Conservation (phyloP, 306 rosid species). For the Cucumis hystrix region DNA sequence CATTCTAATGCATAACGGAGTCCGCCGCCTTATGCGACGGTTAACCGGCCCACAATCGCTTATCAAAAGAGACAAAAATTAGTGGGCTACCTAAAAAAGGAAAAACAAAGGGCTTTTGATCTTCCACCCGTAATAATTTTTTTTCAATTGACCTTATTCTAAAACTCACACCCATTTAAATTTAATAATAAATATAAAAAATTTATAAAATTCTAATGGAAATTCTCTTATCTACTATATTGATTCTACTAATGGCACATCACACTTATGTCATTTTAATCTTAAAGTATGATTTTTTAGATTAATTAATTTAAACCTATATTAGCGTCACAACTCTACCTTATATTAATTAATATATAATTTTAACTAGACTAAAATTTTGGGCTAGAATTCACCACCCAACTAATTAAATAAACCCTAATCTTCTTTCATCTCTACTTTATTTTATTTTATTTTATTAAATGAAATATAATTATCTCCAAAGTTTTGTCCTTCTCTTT, state of each 20-base stretch:
- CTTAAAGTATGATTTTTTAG: neutral
- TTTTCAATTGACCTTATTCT: neutral
- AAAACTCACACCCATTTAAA: neutral
- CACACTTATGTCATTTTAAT: neutral
- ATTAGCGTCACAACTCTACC: neutral
- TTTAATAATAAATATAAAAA: neutral
- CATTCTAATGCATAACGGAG: neutral
- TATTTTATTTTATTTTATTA: neutral
- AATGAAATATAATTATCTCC: neutral
- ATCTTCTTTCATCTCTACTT: neutral
- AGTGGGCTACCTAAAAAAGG: neutral
- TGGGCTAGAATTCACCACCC: neutral
- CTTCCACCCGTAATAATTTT: neutral
- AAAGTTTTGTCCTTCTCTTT: neutral
- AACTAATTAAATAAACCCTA: neutral
- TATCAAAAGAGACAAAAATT: neutral
- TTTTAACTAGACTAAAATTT: neutral
- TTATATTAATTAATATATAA: neutral
- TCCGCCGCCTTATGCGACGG: neutral
- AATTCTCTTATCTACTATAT: neutral
- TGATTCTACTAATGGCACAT: neutral
- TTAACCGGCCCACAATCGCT: neutral
- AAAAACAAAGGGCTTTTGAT: neutral
- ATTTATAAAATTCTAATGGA: neutral
- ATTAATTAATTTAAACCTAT: neutral